Percentiles rank a stretch among this genome's conserved stretches.
Conservation (phyloP, 2,329 filamentous ascomycete species). For the Pseudogymnoascus sp. region DNA sequence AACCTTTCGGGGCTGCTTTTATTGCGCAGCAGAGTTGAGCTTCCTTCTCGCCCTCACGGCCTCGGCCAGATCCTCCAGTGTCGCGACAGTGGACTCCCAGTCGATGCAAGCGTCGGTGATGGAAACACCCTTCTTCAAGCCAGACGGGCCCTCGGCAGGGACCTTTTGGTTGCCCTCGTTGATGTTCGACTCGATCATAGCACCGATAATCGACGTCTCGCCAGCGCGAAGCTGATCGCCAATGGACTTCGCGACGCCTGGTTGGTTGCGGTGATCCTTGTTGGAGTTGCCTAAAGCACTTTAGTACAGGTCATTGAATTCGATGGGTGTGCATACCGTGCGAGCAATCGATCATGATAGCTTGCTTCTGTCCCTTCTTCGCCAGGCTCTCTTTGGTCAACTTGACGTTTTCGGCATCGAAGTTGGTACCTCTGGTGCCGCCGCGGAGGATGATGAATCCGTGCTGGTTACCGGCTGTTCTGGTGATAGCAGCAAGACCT, state of each 20-base stretch:
- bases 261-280: conserved; percentile 97
- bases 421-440: conserved; percentile 89
- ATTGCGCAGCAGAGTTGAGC: conserved; percentile 18
- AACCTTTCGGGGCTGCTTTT: neutral
- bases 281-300: conserved; percentile 70
- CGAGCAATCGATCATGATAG: conserved; percentile 98
- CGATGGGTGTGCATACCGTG: conserved; percentile 56
- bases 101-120: conserved; percentile 95
- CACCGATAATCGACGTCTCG: conserved; percentile 82
- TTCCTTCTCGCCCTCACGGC: conserved; percentile 70
- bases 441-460: conserved; percentile 95
- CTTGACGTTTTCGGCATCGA: conserved; percentile 76
- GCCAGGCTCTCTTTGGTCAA: conserved; percentile 68
- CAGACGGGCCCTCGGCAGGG: conserved; percentile 69
- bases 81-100: conserved; percentile 77
- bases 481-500: conserved; percentile 87
- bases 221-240: conserved; percentile 81
- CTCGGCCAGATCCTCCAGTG: conserved; percentile 79
- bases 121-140: conserved; percentile 79
- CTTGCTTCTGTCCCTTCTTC: conserved; percentile 77
- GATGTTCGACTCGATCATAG: conserved; percentile 99
- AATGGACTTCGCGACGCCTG: conserved; percentile 76
- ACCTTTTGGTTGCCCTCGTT: conserved; percentile 87
- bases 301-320: neutral
- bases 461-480: conserved; percentile 89